Conservation (phyloP, 2,329 filamentous ascomycete species). For the Botrytis medusae region DNA sequence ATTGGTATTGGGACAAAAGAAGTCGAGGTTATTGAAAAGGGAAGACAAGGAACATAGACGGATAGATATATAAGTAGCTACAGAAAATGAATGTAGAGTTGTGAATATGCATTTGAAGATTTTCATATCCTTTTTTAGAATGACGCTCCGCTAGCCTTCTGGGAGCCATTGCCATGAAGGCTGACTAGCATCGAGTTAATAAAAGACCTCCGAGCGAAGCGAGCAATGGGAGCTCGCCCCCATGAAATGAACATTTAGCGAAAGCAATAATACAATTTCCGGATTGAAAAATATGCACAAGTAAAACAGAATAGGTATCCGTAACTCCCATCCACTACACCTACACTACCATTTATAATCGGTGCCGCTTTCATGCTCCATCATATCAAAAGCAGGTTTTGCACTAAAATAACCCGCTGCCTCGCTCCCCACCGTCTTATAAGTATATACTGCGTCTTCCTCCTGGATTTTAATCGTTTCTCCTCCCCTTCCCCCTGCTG, state of each 20-base stretch:
- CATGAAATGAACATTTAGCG: neutral
- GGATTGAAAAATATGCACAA: neutral
- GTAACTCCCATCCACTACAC: too few relatives aligned
- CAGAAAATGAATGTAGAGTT: neutral
- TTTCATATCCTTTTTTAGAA: neutral
- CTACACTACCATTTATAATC: slow-evolving; percentile 36
- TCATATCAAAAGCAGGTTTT: slow-evolving; percentile 69
- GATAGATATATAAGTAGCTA: neutral
- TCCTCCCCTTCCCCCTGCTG: slow-evolving; percentile 60
- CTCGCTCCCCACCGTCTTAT: slow-evolving; percentile 61
- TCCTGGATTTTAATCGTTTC: slow-evolving; percentile 66
- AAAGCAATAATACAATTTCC: neutral
- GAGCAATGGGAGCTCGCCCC: neutral
- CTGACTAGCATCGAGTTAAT: too few relatives aligned
- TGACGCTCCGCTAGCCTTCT: neutral
- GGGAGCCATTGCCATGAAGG: neutral
- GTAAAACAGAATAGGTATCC: too few relatives aligned
- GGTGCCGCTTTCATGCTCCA: slow-evolving; percentile 53
- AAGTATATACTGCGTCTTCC: slow-evolving; percentile 67
- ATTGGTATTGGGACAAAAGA: neutral
- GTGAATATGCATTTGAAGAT: neutral
- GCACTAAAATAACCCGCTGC: slow-evolving; percentile 68
- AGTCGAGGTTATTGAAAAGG: too few relatives aligned
- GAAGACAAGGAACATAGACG: neutral
- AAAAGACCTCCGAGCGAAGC: neutral